Evolutionary conservation across 176 grass and related monocot genomes (phyloP).

Genomic region (Hordeum vulgare): MorexV3_pseudomolecules_assembly NC_058521.1:6360192-6360691

Average conservation of each 20-base stretch:
- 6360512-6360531: neutral
- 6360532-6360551: neutral
- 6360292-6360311: no score
- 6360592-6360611: neutral
- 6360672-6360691: neutral
- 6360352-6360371: no score
- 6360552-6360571: neutral
- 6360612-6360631: neutral
- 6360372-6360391: neutral
- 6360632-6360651: neutral
- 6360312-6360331: neutral
- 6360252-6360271: neutral
- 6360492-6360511: neutral
- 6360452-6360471: neutral
- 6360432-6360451: neutral
- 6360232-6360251: neutral
- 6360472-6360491: neutral
- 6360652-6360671: neutral
- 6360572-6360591: neutral
- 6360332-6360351: neutral
- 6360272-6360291: neutral
- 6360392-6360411: neutral
- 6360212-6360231: neutral
- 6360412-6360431: neutral
- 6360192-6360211: neutral